These are phyloP conservation scores for Ormosia semicastrata DNA, from an alignment of 306 rosid genomes.

Conservation along the genomic window DNA sequence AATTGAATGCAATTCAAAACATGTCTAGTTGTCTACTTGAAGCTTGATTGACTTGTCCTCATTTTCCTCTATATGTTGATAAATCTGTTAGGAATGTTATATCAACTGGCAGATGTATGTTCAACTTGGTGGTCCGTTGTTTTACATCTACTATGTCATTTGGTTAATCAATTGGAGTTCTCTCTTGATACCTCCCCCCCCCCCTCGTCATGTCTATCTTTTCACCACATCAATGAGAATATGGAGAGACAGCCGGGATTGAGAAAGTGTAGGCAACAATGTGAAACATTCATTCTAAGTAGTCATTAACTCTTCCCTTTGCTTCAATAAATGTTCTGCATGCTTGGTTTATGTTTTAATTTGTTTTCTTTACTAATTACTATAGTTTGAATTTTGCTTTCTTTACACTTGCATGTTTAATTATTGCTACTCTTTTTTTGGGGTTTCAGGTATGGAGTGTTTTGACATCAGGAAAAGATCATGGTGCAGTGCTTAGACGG, in stretches of 20 bases:
- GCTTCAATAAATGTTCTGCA: not conserved
- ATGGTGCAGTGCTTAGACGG: constrained; percentile 73
- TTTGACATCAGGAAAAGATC: constrained; percentile 47
- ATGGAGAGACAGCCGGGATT: not conserved
- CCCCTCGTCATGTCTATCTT: not conserved
- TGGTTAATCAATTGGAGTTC: not conserved
- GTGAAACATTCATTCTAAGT: not conserved
- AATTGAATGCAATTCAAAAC: not conserved
- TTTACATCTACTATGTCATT: not conserved
- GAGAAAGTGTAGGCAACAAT: too few relatives aligned
- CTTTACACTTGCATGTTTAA: not conserved
- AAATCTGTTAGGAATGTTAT: not conserved
- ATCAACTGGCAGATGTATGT: not conserved
- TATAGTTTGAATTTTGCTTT: not conserved
- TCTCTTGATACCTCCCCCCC: not conserved
- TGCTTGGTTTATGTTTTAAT: not conserved
- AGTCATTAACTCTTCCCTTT: not conserved
- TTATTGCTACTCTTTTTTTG: not conserved
- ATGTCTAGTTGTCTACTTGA: not conserved
- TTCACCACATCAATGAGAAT: not conserved
- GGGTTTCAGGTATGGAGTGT: constrained; percentile 60
- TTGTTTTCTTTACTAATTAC: not conserved
- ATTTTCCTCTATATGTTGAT: not conserved
- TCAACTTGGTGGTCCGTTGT: not conserved
- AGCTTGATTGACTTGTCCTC: not conserved